Evolutionary conservation across 352 stramenopile species (phyloP), one percentile per base, ranked within the genome.

Genomic region (Phytophthora megakarya): DNA sequence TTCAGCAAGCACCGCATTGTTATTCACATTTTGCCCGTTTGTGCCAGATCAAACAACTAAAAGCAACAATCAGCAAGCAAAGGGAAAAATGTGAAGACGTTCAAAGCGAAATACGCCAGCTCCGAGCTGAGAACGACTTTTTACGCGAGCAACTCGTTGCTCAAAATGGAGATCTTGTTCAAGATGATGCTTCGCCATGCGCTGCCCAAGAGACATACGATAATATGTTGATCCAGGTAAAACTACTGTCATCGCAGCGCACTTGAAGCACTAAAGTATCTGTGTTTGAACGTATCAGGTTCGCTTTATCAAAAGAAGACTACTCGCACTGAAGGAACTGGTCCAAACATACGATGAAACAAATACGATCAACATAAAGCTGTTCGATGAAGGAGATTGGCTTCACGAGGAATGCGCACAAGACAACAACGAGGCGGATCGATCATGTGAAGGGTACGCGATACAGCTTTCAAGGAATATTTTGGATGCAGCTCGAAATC

Each of bases 341-440:
- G 30, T 86, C 23, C 48, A 67, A 18, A 49, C 55, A 5, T 86
- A 74, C 51, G 51, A 67, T 23, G 67, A 75, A 45, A 82, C 63
- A 19, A 74, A 67, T 37, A 39, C 23, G 16, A 52, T 84, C 32
- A 61, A 86, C 43, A 73, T 86, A 6, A 58, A 52, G 19, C 51
- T 72, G 33, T 52, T 76, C 16, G 43, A 70, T 33, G 67, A 75
- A 23, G 51, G 22, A 25, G 21, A 53, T 40, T 69, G 35, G n/a
- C 40, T 43, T 53, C 21, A 63, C 6, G 48, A 30, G 9, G 39
- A 54, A 49, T 37, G 21, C 35, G 9, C 28, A 43, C 12, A 33
- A 1, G 49, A 61, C 51, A 37, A 59, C 40, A 22, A 46, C 39
- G 30, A 48, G 48, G 21, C 32, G 53, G 30, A 56, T 49, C 25